Base-by-base conservation (phyloP, 2,329 filamentous ascomycete genomes). In the Chrysoporthe austroafricana region DNA sequence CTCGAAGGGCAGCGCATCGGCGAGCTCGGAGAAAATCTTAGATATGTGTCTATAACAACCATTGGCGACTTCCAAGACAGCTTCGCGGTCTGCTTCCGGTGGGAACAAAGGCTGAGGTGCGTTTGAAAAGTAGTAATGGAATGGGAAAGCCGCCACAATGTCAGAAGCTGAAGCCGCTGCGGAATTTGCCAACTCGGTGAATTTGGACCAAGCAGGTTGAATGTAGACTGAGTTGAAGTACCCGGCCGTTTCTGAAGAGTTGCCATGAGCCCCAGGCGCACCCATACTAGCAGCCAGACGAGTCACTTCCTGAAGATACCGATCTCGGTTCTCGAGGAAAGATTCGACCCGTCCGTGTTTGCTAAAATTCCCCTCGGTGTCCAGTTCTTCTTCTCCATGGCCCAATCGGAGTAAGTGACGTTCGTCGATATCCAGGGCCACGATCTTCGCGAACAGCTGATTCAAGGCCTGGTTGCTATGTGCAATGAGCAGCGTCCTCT, bases 391-490 rank as follows among this genome's bases (percentile, higher is more conserved):
- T 77, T 99, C 96, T 52, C 96, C 96, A 77, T 97, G 96, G 46
- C 96, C 96, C 46, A 99, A 85, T 69, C 96, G 91, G 63, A 99
- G 84, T 68, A 99, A 85, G 82, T 99, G 96, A 50, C 96, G 90
- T 79, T 96, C 92, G 75, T 99, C 96, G 72, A 99, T 98, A 74
- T 98, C 94, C 39, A 99, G 84, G 5, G 91, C 92, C n/a, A 95
- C 91, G 70, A 99, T 99, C 81, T 99, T 99, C 74, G 96, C 92
- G 81, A 99, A 99, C 1, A 99, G 85, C 77, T 99, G 96, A 75
- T 99, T 99, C 11, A 99, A 83, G 2, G 96, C 96, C 78, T 99
- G 96, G 76, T 99, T 99, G 79, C 95, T 98, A 78, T 99, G 96
- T 4, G 96, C 96, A 71, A 99, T 89, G 52, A 99, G 87, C 21